Base-by-base conservation (phyloP, 257 asterid genomes). In the Ligustrum vulgare region DNA sequence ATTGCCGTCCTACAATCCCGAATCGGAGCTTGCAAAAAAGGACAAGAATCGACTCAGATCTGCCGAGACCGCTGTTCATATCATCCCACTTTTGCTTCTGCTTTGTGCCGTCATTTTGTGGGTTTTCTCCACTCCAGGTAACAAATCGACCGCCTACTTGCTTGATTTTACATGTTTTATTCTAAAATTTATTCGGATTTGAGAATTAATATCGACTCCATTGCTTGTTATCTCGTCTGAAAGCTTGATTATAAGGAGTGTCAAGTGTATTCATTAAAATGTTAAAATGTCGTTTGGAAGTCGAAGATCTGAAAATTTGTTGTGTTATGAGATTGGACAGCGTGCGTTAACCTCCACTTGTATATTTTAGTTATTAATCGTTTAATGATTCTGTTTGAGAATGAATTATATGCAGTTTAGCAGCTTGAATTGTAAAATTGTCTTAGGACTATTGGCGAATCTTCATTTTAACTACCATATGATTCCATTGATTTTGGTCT, bases 111-210 rank as follows among this genome's bases (percentile, higher is more conserved):
- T 84, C 43, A 58, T 91, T 77, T 77, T 91, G 66, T 91, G 96
- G 93, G 71, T 84, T 76, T 91, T 84, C 80, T 91, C 97, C 54
- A 67, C 83, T 18, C 91, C 91, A 62, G 97, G 97, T 89, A 67
- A 75, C 18, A 8, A 0, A 22, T 58, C 15, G 32, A 16, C 10
- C 32, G 65, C 32, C 33, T 22, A 58, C 65, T 58, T 47, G 37
- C 23, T 15, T 45, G 74, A 39, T 70, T 45, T 39, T 70, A 28
- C 35, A 20, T 47, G 37, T 45, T 10, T 23, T 58, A 6, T 2
- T 58, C 12, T 58, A 22, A n/a, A 22, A 58, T 58, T 58, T 15
- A 25, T 58, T 58, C 32, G 8, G 2, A 22, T 22, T 58, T 58
- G 32, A 58, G 0, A 58, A n/a, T 58, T 22, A 7, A 5, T 8